Evolutionary conservation across 805 yeast species (phyloP).

Genomic region (Cyberlindnera samutprakarnensis): DNA sequence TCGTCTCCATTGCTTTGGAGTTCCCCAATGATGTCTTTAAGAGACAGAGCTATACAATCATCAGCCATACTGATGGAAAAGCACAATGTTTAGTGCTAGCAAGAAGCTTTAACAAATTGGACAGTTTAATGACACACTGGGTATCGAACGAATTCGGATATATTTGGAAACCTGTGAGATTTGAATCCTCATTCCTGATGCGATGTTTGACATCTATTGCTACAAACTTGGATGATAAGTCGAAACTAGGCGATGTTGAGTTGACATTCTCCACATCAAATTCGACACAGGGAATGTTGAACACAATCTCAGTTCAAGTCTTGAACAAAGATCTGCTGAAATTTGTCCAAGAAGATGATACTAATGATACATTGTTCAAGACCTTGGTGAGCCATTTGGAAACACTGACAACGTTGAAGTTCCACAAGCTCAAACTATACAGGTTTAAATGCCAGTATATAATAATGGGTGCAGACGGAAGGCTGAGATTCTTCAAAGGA

Average conservation of each 20-base stretch:
- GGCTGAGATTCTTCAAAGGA: conserved; percentile 14
- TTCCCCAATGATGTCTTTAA: conserved; percentile 18
- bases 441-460: conserved; percentile 16
- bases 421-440: conserved; percentile 16
- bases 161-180: conserved; percentile 18
- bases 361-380: conserved; percentile 7
- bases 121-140: conserved; percentile 22
- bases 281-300: conserved; percentile 15
- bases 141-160: conserved; percentile 21
- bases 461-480: conserved; percentile 16
- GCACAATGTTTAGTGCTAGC: conserved; percentile 9
- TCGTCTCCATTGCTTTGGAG: conserved; percentile 4
- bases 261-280: conserved; percentile 19
- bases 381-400: conserved; percentile 16
- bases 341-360: conserved; percentile 8
- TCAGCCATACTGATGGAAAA: background rate
- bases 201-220: conserved; percentile 20
- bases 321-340: conserved; percentile 18
- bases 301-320: conserved; percentile 21
- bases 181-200: conserved; percentile 20
- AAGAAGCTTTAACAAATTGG: conserved; percentile 11
- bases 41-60: conserved; percentile 11
- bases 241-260: conserved; percentile 22
- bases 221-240: conserved; percentile 10
- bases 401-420: conserved; percentile 23